Conservation (phyloP, 805 yeast species). For the Yamadazyma ubonensis region DNA sequence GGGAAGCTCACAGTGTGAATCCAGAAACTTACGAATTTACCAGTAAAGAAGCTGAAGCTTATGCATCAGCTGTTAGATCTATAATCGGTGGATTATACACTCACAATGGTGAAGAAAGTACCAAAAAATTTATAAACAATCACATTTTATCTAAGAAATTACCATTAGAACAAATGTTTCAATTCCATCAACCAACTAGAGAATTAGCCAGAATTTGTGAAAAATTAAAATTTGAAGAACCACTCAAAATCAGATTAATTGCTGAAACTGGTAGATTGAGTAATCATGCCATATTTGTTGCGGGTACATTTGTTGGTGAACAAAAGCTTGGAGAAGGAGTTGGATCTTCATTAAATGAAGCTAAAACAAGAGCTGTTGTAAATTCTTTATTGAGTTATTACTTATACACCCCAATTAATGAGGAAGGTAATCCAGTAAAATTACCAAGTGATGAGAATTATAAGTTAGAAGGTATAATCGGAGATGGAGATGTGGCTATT, state of each 20-base stretch:
- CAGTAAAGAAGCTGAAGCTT: constrained; percentile 45
- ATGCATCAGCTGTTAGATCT: constrained; percentile 75
- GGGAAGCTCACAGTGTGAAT: constrained; percentile 21
- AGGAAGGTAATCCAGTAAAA: constrained; percentile 39
- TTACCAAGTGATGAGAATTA: constrained; percentile 60
- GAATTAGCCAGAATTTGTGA: constrained; percentile 76
- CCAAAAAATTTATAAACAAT: constrained; percentile 66
- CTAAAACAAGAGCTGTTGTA: constrained; percentile 88
- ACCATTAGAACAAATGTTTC: constrained; percentile 70
- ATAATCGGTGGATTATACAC: constrained; percentile 81
- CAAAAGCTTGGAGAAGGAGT: constrained; percentile 90
- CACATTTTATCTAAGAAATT: constrained; percentile 83
- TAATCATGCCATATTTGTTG: constrained; percentile 79
- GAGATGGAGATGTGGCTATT: constrained; percentile 45
- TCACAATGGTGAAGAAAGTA: constrained; percentile 61
- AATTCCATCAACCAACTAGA: constrained; percentile 81
- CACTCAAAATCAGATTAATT: constrained; percentile 70
- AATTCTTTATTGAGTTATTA: constrained; percentile 90
- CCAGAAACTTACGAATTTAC: constrained; percentile 19
- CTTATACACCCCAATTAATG: constrained; percentile 75
- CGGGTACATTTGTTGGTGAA: constrained; percentile 85
- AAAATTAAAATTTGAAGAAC: constrained; percentile 69
- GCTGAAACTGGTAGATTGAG: constrained; percentile 94
- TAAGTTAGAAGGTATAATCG: constrained; percentile 41
- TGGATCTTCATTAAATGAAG: constrained; percentile 87